Evolutionary conservation across 176 grass and related monocot species (phyloP), one percentile per base, ranked within the genome.

Genomic region (Oryza meyeriana): DNA sequence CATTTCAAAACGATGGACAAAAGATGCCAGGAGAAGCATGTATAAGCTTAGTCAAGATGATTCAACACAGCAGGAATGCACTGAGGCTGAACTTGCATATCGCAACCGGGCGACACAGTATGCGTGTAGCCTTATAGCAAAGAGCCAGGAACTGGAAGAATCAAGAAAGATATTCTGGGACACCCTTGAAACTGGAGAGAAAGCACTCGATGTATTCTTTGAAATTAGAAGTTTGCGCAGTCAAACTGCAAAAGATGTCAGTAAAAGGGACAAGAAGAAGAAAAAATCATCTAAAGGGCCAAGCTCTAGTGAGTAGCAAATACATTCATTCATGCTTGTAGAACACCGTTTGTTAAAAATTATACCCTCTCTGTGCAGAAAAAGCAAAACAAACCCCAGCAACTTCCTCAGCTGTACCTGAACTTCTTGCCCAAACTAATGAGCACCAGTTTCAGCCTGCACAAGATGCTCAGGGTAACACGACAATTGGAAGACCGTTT

Each of bases 121-220:
- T 3, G 87, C 90, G 5, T 87, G 88, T 82, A 95, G 92, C 79
- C 85, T 95, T 50, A 80, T 90, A 57, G 70, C 78, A 31, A 95
- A 92, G 74, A 96, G 93, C 52, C 93, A 91, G 69, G 88, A 91
- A 68, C 27, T 89, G 75, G 93, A 90, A 78, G 88, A 88, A 81
- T 90, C 93, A 45, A 90, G 93, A 72, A 96, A 93, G 79, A 87
- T 89, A 75, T 90, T 96, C 30, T 93, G 93, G 93, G 90, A 95
- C 45, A 88, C 88, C 61, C 87, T 95, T 77, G 93, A 95, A 83
- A 90, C 86, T 26, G 93, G 90, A 66, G 90, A 95, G 61, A 92
- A 89, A 74, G 90, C 89, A 17, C 74, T 94, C 2, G 93, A 95
- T 80, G 90, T 92, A 44, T 90, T 92, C 78, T 90, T 88, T 80